phyloP scores from a whole-genome alignment of 495 filamentous ascomycete genomes.

The Xylaria flabelliformis region DNA sequence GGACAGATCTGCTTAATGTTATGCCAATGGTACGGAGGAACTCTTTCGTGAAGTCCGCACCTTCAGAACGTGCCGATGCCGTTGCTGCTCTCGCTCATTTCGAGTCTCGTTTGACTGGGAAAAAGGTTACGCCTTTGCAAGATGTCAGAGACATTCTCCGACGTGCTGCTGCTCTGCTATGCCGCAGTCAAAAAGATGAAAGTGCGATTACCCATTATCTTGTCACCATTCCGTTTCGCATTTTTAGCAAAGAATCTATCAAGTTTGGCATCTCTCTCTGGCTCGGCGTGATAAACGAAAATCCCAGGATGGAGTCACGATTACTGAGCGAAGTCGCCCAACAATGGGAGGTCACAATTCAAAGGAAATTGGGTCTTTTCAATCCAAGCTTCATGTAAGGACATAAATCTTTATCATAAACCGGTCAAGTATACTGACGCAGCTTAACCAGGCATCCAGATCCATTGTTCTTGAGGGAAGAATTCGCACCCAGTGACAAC shows the following conservation, averaged over 20 bases:
- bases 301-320: constrained; percentile 82
- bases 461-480: constrained; percentile 88
- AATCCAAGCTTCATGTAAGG: constrained; percentile 69
- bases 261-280: constrained; percentile 94
- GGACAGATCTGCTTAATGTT: constrained; percentile 65
- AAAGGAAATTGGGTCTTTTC: constrained; percentile 80
- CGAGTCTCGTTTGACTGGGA: constrained; percentile 68
- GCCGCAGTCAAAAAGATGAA: constrained; percentile 72
- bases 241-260: constrained; percentile 94
- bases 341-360: constrained; percentile 83
- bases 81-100: constrained; percentile 68
- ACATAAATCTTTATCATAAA: neutral
- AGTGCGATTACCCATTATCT: constrained; percentile 81
- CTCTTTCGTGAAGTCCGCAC: constrained; percentile 49
- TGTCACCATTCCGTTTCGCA: constrained; percentile 86
- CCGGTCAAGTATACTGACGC: constrained; percentile 33
- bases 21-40: constrained; percentile 56
- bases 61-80: constrained; percentile 60
- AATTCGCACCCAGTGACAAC: constrained; percentile 90
- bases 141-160: constrained; percentile 82
- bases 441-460: constrained; percentile 67
- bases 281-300: constrained; percentile 96
- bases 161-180: constrained; percentile 83
- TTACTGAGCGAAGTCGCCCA: constrained; percentile 82
- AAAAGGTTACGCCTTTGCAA: constrained; percentile 69